A percentile compares a stretch with the other conserved stretches of the same genome.
Evolutionary conservation across 768 basidiomycete species (phyloP).

Genomic region (Daedalea quercina): DNA sequence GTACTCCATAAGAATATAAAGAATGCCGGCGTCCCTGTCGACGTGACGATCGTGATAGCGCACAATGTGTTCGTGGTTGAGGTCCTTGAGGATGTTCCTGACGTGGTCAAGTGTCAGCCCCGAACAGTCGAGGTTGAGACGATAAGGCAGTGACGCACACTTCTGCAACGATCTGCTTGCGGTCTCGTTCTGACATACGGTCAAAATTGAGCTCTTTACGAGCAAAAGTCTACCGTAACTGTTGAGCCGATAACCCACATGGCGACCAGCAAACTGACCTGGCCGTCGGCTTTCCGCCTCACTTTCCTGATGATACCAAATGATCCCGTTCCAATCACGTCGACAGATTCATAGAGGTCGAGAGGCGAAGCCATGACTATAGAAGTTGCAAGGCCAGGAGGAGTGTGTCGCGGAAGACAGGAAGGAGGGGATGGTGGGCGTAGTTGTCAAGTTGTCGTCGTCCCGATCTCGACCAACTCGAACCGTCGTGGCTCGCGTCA

Average conservation of each 20-base stretch:
- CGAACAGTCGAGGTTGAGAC: background rate
- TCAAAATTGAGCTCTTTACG: constrained; percentile 97
- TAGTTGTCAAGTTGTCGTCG: no score
- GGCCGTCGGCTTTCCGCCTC: constrained; percentile 71
- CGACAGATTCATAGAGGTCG: constrained; percentile 79
- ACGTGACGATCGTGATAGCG: constrained; percentile 90
- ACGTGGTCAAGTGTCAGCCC: background rate
- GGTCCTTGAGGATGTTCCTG: constrained; percentile 94
- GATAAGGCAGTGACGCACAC: constrained; percentile 57
- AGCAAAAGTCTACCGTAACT: constrained; percentile 58
- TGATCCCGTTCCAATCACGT: constrained; percentile 93
- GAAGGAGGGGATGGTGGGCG: no score
- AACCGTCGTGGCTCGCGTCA: no score
- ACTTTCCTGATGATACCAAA: constrained; percentile 99
- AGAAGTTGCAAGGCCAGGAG: background rate
- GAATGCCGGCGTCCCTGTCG: constrained; percentile 82
- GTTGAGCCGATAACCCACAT: background rate
- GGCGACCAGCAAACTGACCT: constrained; percentile 42
- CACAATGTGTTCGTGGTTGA: constrained; percentile 94
- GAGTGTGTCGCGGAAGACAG: background rate
- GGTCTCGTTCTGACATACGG: constrained; percentile 91
- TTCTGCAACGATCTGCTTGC: constrained; percentile 96
- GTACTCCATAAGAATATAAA: constrained; percentile 99
- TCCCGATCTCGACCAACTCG: no score
- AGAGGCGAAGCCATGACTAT: constrained; percentile 34